Evolutionary conservation across 2,329 filamentous ascomycete genomes (phyloP).

Genomic region (Aspergillus awamori): DNA sequence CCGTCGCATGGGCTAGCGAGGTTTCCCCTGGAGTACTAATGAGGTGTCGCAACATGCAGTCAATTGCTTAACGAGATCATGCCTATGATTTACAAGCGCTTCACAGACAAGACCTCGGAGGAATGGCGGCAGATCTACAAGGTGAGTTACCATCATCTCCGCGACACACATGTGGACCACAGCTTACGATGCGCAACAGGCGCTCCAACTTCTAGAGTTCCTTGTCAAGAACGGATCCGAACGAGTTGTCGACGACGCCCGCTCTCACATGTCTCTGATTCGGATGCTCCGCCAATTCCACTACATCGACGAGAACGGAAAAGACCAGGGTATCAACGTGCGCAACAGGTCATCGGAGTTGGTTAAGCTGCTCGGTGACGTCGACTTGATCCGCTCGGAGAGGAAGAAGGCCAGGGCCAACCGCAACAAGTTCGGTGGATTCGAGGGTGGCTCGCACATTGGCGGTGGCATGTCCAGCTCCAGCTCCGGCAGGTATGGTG

Average conservation of each 20-base stretch:
- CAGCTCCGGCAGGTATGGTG: slow-evolving; percentile 70
- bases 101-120: slow-evolving; percentile 96
- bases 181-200: slow-evolving; percentile 42
- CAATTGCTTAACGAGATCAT: slow-evolving; percentile 98
- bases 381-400: slow-evolving; percentile 58
- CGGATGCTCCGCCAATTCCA: slow-evolving; percentile 99
- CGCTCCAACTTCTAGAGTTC: slow-evolving; percentile 91
- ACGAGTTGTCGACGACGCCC: slow-evolving; percentile 93
- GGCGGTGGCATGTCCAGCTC: slow-evolving; percentile 55
- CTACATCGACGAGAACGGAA: slow-evolving; percentile 92
- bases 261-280: slow-evolving; percentile 89
- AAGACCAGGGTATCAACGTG: slow-evolving; percentile 97
- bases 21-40: slow-evolving; percentile 15
- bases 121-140: slow-evolving; percentile 99
- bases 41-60: slow-evolving; percentile 52
- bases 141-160: slow-evolving; percentile 48
- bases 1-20: slow-evolving; percentile 13
- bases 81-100: slow-evolving; percentile 99
- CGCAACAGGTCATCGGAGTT: slow-evolving; percentile 95
- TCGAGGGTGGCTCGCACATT: slow-evolving; percentile 75
- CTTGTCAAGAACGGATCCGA: slow-evolving; percentile 98
- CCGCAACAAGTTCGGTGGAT: slow-evolving; percentile 92
- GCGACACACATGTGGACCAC: not conserved
- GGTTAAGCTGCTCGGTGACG: slow-evolving; percentile 84
- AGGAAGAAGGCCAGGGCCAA: slow-evolving; percentile 87